These are phyloP conservation scores for Trichoderma pleuroti DNA, from an alignment of 2,329 filamentous ascomycete species.

Conservation along the genomic window DNA sequence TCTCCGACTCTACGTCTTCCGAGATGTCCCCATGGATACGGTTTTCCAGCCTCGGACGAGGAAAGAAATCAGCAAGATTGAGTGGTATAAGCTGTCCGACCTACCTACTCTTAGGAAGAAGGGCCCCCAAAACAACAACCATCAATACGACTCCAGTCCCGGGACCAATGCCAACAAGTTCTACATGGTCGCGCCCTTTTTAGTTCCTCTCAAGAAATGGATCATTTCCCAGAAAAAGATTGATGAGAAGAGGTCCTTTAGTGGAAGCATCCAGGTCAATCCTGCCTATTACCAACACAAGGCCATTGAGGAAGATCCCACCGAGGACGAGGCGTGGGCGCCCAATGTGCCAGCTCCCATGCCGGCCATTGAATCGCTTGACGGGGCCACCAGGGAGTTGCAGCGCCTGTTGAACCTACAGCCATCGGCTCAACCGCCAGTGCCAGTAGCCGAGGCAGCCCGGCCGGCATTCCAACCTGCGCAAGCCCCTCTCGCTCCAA, in stretches of 20 bases:
- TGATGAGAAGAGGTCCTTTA: conserved; percentile 51
- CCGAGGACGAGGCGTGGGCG: conserved; percentile 58
- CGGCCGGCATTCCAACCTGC: neutral
- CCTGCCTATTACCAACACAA: conserved; percentile 41
- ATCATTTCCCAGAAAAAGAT: conserved; percentile 77
- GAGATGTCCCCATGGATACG: conserved; percentile 81
- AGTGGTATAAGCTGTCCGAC: conserved; percentile 89
- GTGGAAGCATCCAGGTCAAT: conserved; percentile 37
- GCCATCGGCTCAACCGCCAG: conserved; percentile 47
- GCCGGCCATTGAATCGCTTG: conserved; percentile 45
- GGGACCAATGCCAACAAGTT: conserved; percentile 75
- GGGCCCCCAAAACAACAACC: conserved; percentile 41
- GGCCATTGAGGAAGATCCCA: conserved; percentile 51
- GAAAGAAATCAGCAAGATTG: conserved; percentile 96
- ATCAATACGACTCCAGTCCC: conserved; percentile 54
- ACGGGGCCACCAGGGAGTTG: conserved; percentile 50
- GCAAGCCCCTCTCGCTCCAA: conserved; percentile 23
- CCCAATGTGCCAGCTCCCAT: conserved; percentile 32
- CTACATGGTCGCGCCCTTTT: conserved; percentile 96
- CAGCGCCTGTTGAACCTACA: conserved; percentile 55
- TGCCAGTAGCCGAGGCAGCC: neutral
- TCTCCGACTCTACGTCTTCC: conserved; percentile 87
- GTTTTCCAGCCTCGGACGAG: conserved; percentile 85
- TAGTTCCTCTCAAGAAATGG: conserved; percentile 84
- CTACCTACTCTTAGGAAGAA: conserved; percentile 79